Percentiles rank a stretch among this genome's conserved stretches.
These are phyloP conservation scores for Bolboschoenus planiculmis DNA, from an alignment of 176 grass and related monocot genomes.

Conservation along the genomic window DNA sequence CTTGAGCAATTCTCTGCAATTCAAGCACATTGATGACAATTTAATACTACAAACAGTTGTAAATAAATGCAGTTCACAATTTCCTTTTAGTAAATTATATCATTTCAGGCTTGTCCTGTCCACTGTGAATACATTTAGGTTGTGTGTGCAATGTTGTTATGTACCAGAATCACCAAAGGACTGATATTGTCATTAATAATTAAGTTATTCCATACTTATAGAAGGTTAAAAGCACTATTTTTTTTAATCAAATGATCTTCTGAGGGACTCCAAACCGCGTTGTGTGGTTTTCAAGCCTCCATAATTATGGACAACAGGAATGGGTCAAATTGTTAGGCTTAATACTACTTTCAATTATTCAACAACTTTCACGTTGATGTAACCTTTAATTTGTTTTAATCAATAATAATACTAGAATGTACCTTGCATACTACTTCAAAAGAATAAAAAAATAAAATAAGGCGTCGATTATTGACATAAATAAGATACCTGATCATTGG, in stretches of 20 bases:
- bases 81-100: neutral
- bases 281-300: neutral
- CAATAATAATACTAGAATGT: neutral
- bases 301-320: neutral
- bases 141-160: neutral
- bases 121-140: neutral
- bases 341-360: neutral
- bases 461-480: neutral
- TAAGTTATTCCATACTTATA: neutral
- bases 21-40: neutral
- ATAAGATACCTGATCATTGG: slow-evolving; percentile 43
- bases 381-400: neutral
- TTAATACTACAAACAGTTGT: neutral
- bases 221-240: neutral
- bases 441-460: neutral
- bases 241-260: neutral
- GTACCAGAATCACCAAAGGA: neutral
- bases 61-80: neutral
- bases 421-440: neutral
- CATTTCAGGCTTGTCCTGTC: neutral
- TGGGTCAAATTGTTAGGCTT: neutral
- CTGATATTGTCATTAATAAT: neutral
- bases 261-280: neutral
- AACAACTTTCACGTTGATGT: neutral
- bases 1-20: slow-evolving; percentile 52